Evolutionary conservation across 108 stramenopile species (phyloP).

Genomic region (Pseudonitzschia multistriata): DNA sequence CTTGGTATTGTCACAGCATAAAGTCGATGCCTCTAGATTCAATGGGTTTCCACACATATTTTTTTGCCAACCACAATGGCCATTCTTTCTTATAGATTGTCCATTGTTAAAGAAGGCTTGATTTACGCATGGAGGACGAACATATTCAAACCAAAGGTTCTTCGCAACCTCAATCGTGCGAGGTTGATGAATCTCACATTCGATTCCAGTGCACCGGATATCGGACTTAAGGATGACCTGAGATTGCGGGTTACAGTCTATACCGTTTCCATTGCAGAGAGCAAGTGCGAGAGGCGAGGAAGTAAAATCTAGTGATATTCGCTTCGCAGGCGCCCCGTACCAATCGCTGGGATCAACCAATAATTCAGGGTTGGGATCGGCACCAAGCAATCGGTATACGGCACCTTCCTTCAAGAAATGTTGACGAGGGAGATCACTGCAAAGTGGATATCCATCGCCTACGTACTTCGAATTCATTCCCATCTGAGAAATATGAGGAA

Average conservation of each 20-base stretch:
- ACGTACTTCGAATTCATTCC: slow-evolving; percentile 48
- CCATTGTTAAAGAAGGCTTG: slow-evolving; percentile 47
- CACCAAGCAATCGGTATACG: slow-evolving; percentile 53
- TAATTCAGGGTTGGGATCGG: slow-evolving; percentile 22
- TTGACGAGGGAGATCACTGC: slow-evolving; percentile 47
- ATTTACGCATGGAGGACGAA: slow-evolving; percentile 54
- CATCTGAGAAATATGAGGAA: background rate
- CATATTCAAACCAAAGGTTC: slow-evolving; percentile 53
- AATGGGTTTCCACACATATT: background rate
- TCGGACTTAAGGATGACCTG: background rate
- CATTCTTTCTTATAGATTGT: background rate
- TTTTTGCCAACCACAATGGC: background rate
- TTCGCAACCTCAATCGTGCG: slow-evolving; percentile 40
- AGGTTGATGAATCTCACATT: slow-evolving; percentile 42
- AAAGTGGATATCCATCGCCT: slow-evolving; percentile 69
- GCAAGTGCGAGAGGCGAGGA: slow-evolving; percentile 22
- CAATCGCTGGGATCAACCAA: slow-evolving; percentile 12
- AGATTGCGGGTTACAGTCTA: slow-evolving; percentile 18
- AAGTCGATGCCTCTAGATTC: background rate
- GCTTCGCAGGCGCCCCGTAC: slow-evolving; percentile 18
- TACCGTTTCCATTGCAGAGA: slow-evolving; percentile 27
- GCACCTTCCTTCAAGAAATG: slow-evolving; percentile 61
- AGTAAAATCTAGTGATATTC: background rate
- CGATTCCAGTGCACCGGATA: slow-evolving; percentile 27
- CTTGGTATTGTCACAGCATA: background rate